phyloP scores from a whole-genome alignment of 2,329 filamentous ascomycete genomes.

The Calonectria multiphialidica region DNA sequence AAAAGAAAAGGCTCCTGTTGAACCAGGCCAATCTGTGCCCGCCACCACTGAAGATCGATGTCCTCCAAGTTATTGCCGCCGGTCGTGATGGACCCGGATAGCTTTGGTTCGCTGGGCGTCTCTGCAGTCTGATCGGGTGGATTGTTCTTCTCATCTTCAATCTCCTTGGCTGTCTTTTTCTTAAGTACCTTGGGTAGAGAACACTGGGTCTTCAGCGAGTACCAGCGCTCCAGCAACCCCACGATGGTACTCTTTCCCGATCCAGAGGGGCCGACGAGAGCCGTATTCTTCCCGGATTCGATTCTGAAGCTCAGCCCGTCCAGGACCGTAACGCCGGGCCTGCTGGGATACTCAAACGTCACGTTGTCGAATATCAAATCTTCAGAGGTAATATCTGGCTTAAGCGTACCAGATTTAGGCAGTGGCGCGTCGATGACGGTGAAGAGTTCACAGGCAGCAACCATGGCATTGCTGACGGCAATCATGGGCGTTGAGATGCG shows the following conservation, averaged over 20 bases:
- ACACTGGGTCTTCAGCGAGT: conserved; percentile 49
- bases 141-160: not conserved
- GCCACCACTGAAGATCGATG: conserved; percentile 37
- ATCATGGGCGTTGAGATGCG: conserved; percentile 55
- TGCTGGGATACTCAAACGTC: conserved; percentile 36
- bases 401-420: conserved; percentile 34
- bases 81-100: conserved; percentile 20
- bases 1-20: conserved; percentile 70
- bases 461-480: conserved; percentile 46
- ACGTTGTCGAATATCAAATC: conserved; percentile 61
- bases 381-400: conserved; percentile 38
- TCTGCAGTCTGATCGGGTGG: not conserved
- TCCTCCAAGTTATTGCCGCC: conserved; percentile 26
- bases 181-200: conserved; percentile 25
- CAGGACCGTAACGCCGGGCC: conserved; percentile 33
- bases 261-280: conserved; percentile 77
- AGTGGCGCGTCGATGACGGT: conserved; percentile 44
- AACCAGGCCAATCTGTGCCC: conserved; percentile 52
- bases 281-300: conserved; percentile 71
- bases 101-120: not conserved
- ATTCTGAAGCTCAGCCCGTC: conserved; percentile 66
- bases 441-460: conserved; percentile 46
- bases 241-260: conserved; percentile 79
- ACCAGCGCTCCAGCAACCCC: conserved; percentile 76
- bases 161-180: not conserved